A percentile compares a stretch with the other conserved stretches of the same genome.
Evolutionary conservation across 192 early-diverging fungal genomes (phyloP).

Genomic region (Cladochytrium replicatum): DNA sequence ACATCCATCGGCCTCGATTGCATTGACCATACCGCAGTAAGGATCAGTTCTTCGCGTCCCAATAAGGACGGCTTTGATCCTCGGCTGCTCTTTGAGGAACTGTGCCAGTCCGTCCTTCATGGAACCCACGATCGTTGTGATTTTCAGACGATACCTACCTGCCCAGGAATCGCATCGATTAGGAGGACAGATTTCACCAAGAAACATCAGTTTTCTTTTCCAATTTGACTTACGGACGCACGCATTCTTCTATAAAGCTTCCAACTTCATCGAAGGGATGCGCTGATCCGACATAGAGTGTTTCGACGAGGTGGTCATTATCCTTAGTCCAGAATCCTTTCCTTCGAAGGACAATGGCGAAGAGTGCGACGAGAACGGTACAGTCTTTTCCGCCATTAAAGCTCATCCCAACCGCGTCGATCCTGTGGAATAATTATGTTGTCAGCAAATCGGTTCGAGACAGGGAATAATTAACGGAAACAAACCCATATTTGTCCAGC

Average conservation of each 20-base stretch:
- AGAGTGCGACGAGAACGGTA: constrained; percentile 78
- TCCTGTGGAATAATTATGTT: constrained; percentile 27
- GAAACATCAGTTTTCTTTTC: not conserved
- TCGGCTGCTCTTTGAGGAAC: constrained; percentile 46
- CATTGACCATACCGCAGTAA: constrained; percentile 16
- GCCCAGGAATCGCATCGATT: not conserved
- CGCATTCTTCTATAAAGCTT: constrained; percentile 66
- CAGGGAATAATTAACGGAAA: too few species aligned
- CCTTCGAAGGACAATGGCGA: constrained; percentile 52
- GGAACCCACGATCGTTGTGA: constrained; percentile 54
- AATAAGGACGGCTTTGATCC: constrained; percentile 68
- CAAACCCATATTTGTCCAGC: too few species aligned
- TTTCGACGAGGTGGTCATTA: constrained; percentile 2
- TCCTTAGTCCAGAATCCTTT: too few species aligned
- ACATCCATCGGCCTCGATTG: not conserved
- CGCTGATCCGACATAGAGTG: constrained; percentile 67
- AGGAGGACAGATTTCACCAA: not conserved
- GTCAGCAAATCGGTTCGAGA: too few species aligned
- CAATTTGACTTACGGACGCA: constrained; percentile 14
- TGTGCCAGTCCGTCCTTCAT: constrained; percentile 72
- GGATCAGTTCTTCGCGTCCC: constrained; percentile 53
- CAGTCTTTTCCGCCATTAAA: constrained; percentile 99
- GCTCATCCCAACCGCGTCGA: constrained; percentile 56
- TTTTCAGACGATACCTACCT: constrained; percentile 57
- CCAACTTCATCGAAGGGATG: constrained; percentile 83